A percentile compares a stretch with the other conserved stretches of the same genome.
These are phyloP conservation scores for Phytophthora pinifolia DNA, from an alignment of 352 stramenopile genomes.

Conservation along the genomic window DNA sequence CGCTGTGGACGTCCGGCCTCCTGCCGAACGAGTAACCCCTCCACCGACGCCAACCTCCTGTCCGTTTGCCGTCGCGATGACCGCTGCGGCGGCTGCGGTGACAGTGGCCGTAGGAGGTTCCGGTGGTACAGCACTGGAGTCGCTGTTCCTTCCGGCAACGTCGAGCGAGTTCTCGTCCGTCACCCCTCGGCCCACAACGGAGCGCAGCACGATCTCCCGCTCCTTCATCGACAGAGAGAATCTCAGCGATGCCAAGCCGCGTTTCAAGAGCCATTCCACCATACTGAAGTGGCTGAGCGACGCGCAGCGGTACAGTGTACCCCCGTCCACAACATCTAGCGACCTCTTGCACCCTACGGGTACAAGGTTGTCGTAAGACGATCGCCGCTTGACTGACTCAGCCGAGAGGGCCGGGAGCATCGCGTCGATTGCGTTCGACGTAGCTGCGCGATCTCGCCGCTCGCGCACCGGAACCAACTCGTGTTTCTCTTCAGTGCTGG, in stretches of 20 bases:
- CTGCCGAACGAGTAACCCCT: constrained; percentile 5
- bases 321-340: constrained; percentile 26
- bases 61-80: constrained; percentile 9
- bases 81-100: no score
- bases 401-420: constrained; percentile 11
- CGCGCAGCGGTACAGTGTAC: constrained; percentile 28
- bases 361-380: constrained; percentile 21
- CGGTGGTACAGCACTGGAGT: not conserved
- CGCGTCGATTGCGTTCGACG: constrained; percentile 19
- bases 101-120: constrained; percentile 16
- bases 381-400: constrained; percentile 18
- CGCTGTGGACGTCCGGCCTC: constrained; percentile 1
- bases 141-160: not conserved
- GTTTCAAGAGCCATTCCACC: constrained; percentile 36
- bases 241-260: constrained; percentile 8
- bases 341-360: constrained; percentile 11
- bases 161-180: constrained; percentile 20
- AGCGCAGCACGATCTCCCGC: constrained; percentile 28
- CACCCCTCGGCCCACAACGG: constrained; percentile 19
- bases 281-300: constrained; percentile 22
- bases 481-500: constrained; percentile 2
- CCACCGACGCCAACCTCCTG: constrained; percentile 4
- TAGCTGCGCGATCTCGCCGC: constrained; percentile 18
- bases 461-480: constrained; percentile 12
- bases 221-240: constrained; percentile 31